phyloP scores from a whole-genome alignment of 805 yeast genomes.

The Pichia sporocuriosa region DNA sequence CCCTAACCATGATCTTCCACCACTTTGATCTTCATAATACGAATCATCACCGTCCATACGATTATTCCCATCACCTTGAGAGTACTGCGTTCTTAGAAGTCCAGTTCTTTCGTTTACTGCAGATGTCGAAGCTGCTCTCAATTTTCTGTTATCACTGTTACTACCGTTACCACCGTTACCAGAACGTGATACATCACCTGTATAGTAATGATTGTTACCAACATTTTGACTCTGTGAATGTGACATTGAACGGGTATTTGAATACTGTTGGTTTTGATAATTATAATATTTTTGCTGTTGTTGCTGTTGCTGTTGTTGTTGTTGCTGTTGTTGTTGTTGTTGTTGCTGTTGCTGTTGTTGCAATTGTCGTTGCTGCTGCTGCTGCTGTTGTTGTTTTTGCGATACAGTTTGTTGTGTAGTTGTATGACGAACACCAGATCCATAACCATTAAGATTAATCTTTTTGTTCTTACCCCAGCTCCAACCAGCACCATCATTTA shows the following conservation, averaged over 20 bases:
- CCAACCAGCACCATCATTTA: conserved; percentile 80
- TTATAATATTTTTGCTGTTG: neutral
- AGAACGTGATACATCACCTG: no score
- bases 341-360: conserved; percentile 10
- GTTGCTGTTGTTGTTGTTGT: conserved; percentile 12
- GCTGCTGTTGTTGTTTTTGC: conserved; percentile 12
- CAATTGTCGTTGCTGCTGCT: conserved; percentile 7
- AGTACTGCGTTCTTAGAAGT: neutral
- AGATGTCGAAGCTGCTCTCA: conserved; percentile 3
- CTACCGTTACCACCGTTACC: conserved; percentile 2
- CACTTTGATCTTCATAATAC: neutral
- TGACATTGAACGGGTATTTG: neutral
- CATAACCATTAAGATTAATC: conserved; percentile 77
- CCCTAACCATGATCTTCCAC: neutral
- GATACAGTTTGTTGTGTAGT: conserved; percentile 11
- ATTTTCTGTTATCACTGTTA: no score
- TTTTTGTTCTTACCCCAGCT: conserved; percentile 68
- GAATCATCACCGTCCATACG: neutral
- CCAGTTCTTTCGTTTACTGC: conserved; percentile 7
- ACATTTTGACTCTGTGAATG: neutral
- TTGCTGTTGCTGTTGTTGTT: conserved; percentile 11
- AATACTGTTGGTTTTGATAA: conserved; percentile 1
- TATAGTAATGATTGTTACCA: neutral
- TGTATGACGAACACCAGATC: conserved; percentile 28
- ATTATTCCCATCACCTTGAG: neutral